Evolutionary conservation across 1,284 basidiomycete species (phyloP).

Genomic region (Thelephora terrestris): DNA sequence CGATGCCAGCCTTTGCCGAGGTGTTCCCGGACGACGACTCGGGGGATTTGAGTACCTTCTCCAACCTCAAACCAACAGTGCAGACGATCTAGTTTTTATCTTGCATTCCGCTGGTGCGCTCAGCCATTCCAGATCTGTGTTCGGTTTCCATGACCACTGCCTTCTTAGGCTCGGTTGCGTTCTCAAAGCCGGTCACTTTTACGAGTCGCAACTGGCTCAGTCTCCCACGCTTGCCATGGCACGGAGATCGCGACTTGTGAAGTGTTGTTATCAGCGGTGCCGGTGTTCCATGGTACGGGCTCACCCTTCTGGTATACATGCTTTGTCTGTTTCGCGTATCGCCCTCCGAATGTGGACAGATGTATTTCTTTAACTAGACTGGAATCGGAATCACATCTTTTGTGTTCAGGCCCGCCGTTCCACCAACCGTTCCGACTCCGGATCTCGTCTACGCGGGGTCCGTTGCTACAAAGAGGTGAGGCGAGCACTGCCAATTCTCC

Average conservation of each 20-base stretch:
- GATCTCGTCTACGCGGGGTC: constrained; percentile 10
- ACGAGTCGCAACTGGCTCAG: constrained; percentile 7
- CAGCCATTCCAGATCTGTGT: neutral
- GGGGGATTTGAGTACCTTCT: constrained; percentile 10
- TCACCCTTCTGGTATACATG: constrained; percentile 7
- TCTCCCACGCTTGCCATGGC: constrained; percentile 7
- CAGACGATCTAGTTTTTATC: constrained; percentile 17
- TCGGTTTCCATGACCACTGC: neutral
- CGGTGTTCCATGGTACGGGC: constrained; percentile 18
- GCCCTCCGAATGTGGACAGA: constrained; percentile 7
- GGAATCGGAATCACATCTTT: constrained; percentile 10
- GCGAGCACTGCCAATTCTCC: no score
- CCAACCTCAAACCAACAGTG: constrained; percentile 9
- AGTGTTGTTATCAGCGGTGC: constrained; percentile 12
- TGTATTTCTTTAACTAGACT: constrained; percentile 8
- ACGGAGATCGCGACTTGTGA: constrained; percentile 14
- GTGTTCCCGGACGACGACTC: neutral
- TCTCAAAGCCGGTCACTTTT: constrained; percentile 16
- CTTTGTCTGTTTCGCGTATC: constrained; percentile 9
- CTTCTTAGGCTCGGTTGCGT: constrained; percentile 16
- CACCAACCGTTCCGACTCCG: constrained; percentile 13
- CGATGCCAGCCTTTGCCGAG: no score
- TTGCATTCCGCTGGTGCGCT: constrained; percentile 25
- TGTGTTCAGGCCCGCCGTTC: constrained; percentile 12
- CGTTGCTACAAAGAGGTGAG: constrained; percentile 7